Base-by-base conservation (phyloP, 2,329 filamentous ascomycete genomes). In the Tolypocladium capitatum region DNA sequence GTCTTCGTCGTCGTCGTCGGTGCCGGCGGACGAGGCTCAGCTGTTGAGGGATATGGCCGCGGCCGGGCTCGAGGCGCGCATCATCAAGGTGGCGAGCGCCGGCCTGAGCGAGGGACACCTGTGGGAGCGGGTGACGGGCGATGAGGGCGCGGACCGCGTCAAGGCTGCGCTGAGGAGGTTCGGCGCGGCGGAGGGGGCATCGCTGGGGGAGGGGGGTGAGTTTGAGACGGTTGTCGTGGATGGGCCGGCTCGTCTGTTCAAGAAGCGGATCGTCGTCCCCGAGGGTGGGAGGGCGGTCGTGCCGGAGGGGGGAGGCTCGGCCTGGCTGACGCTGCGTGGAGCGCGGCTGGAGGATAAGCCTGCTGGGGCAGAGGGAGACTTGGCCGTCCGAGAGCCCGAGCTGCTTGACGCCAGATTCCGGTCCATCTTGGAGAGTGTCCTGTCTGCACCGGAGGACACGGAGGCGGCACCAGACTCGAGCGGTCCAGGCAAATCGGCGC, bases 71-170 rank as follows among this genome's bases (percentile, higher is more conserved):
- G 87, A 95, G 60, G 85, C 90, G n/a, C 75, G 90, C 50, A 87
- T 98, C 60, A 81, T 98, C 68, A 98, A 97, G 68, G 88, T 96
- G 41, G 90, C 92, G 40, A 94, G 86, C 53, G 89, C 88, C 7
- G 92, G 90, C 0, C 72, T 98, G 45, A 86, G 91, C 58, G 85
- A 89, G 55, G 71, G 67, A 34, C 83, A 89, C 57, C 68, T 98
- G 24, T 95, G 90, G 84, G 76, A 79, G 54, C 80, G 89, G 67
- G 84, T 95, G 18, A 80, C 84, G 3, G 76, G 77, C 57, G 58
- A 65, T 5, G 60, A 59, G 24, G 75, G 73, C 6, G 69, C 73
- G 40, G 60, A 59, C 35, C 67, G 70, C 46, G 60, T 81, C 41
- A 68, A 71, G 57, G 68, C 63, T 36, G 72, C 80, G 1, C 73